A percentile compares a stretch with the other conserved stretches of the same genome.
Evolutionary conservation across 257 asterid genomes (phyloP).

Genomic region (Rauvolfia tetraphylla): DNA sequence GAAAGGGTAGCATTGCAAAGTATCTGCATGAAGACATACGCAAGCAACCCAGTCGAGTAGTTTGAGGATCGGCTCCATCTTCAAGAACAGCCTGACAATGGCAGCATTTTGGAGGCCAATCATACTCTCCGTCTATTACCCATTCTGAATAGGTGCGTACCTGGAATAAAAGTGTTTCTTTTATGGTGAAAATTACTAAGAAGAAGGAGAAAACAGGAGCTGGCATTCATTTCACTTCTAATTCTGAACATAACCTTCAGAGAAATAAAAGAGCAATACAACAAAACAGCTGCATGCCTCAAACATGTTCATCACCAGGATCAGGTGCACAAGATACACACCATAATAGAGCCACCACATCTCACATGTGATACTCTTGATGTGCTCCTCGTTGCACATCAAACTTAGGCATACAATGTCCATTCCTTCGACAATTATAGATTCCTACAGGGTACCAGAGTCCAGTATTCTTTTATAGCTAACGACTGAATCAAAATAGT

Average conservation of each 20-base stretch:
- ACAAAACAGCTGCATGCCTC: not conserved
- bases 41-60: conserved; percentile 93
- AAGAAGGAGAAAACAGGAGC: not conserved
- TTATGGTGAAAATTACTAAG: not conserved
- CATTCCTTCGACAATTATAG: not conserved
- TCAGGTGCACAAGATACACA: not conserved
- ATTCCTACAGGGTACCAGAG: not conserved
- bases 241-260: not conserved
- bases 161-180: conserved; percentile 30
- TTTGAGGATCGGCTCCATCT: conserved; percentile 60
- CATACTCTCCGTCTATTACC: conserved; percentile 97
- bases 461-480: not conserved
- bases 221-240: not conserved
- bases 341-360: not conserved
- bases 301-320: not conserved
- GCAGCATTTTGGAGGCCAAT: conserved; percentile 98
- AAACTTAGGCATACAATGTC: not conserved
- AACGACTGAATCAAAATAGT: not conserved
- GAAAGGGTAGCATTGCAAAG: not conserved
- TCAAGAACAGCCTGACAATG: conserved; percentile 67
- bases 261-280: not conserved
- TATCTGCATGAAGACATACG: conserved; percentile 51
- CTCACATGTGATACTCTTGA: not conserved
- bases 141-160: conserved; percentile 87
- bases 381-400: not conserved